Evolutionary conservation across 805 yeast genomes (phyloP), one percentile per base, ranked within the genome.

Genomic region (Wickerhamiella bombiphila): DNA sequence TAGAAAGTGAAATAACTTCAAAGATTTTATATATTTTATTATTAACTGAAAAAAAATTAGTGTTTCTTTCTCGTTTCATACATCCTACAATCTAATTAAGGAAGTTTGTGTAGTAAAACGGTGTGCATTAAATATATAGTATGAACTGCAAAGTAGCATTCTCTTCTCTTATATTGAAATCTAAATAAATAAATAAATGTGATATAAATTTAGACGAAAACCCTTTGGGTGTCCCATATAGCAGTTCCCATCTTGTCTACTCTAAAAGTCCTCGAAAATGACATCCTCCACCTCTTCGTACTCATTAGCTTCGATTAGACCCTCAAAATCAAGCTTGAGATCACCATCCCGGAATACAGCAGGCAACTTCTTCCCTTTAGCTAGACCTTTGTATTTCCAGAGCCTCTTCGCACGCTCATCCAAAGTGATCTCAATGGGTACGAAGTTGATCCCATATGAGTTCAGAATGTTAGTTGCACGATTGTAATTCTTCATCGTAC

Each of bases 291-390:
- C 54, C 21, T 50, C 55, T 31, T 50, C 55, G 21, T 38, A 25
- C 56, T 83, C 94, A 53, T 82, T 81, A 22, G 83, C 83, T 32
- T 80, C 88, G 37, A 80, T 83, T 37, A 83, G 69, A 50, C 76
- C 88, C 51, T 77, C 72, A 79, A 80, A 82, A 53, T 81, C 79
- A 3, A 94, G 93, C 47, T 83, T 76, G 43, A 72, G 83, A 48
- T 80, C 86, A 17, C 72, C 74, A 11, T 79, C 79, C 52, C 93
- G 68, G 24, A 82, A 85, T 11, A 83, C 68, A 21, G 86, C 94
- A 2, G 94, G 94, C 40, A 81, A 67, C 0, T 70, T 59, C 48
- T 79, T 75, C 5, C 88, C 86, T 29, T 63, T 43, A 18, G 41
- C 38, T 5, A 42, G 63, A 11, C 80, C 65, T 45, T 71, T 69